Evolutionary conservation across 768 basidiomycete species (phyloP), one percentile per base, ranked within the genome.

Genomic region (Rubroboletus pulcherrimus): DNA sequence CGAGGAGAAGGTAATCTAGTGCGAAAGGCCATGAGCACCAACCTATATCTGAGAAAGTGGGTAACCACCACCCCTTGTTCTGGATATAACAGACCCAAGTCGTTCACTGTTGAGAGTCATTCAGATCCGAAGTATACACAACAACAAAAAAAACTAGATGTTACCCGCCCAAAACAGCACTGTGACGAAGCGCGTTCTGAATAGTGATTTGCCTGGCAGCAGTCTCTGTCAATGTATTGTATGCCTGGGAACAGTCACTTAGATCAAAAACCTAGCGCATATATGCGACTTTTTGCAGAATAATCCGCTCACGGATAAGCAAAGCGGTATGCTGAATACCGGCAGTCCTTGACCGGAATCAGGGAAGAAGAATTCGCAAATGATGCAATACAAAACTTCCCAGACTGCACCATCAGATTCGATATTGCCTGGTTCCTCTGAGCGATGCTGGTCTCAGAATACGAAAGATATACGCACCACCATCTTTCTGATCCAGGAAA

Each of bases 1-100:
- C 86, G 41, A 85, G 67, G 14, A 78, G 76, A 17, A 86, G 69
- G 61, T 78, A 85, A 51, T 82, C 86, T 85, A 35, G 64, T 34
- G 58, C 8, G 46, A 11, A 33, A 47, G 21, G 26, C 34, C 4
- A 38, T 57, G 11, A 43, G 26, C 4, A 33, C 7, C 3, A 15
- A 26, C 15, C 12, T 21, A n/a, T 34, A 26, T 38, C 40, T 9
- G 41, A 45, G 17, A 33, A 10, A 46, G 43, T 19, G 15, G 29
- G 26, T 21, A n/a, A 53, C n/a, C 21, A 59, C 24, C 60, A 79
- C 85, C 81, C 71, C 68, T 77, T 21, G 77, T 79, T 39, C 73
- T 69, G 35, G 75, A 77, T 50, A 87, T 70, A 29, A 76, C 74
- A 8, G 66, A 54, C 4, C 85, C 86, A 19, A 87, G 71, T 29